phyloP scores from a whole-genome alignment of 208 protist genomes.

The Trypanosoma boissoni region DNA sequence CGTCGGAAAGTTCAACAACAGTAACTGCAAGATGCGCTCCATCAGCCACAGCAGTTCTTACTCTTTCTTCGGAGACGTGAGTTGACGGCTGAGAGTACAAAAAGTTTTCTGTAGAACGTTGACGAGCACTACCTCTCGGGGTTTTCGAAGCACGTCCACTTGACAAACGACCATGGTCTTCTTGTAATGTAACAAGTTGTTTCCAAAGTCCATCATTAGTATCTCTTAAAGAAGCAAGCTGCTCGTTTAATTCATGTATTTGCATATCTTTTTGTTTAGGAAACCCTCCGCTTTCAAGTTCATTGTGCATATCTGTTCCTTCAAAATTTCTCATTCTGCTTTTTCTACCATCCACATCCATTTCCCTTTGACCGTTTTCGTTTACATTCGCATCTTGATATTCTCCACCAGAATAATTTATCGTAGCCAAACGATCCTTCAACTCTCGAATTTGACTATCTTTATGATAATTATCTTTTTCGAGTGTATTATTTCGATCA shows the following conservation, averaged over 20 bases:
- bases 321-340: conserved; percentile 30
- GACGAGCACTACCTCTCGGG: conserved; percentile 28
- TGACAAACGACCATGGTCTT: conserved; percentile 13
- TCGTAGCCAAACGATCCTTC: conserved; percentile 10
- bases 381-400: not conserved
- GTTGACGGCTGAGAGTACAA: conserved; percentile 49
- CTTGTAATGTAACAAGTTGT: conserved; percentile 24
- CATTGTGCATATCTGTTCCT: conserved; percentile 26
- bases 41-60: conserved; percentile 58
- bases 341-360: conserved; percentile 9
- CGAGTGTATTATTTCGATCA: conserved; percentile 4
- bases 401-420: conserved; percentile 9
- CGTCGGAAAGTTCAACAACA: conserved; percentile 63
- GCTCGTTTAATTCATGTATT: conserved; percentile 28
- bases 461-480: conserved; percentile 21
- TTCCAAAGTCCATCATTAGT: conserved; percentile 47
- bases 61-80: conserved; percentile 45
- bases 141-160: conserved; percentile 25
- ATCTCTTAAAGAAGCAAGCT: conserved; percentile 30
- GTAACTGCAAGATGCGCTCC: conserved; percentile 82
- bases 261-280: conserved; percentile 17
- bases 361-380: conserved; percentile 16
- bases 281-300: conserved; percentile 10
- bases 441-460: conserved; percentile 33
- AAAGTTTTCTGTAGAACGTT: conserved; percentile 15